Evolutionary conservation across 345 rosid species (phyloP), one percentile per base, ranked within the genome.

Genomic region (Populus alba): DNA sequence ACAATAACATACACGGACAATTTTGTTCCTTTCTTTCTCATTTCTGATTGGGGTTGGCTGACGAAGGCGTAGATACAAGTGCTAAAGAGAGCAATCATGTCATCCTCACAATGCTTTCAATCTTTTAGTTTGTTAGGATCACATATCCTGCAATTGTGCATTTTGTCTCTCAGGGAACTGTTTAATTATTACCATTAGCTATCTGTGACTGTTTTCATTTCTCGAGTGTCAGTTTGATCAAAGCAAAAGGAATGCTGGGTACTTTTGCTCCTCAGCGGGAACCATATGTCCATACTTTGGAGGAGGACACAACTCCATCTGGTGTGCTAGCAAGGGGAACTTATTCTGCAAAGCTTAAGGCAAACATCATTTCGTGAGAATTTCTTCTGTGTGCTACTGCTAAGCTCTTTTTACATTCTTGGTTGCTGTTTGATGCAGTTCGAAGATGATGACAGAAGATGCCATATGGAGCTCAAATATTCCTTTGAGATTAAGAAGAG

Each of bases 171-270:
- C n/a, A 23, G 23, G 11, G 12, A 5, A 22, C 22, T 10, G 22
- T 22, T 22, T 22, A 4, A 22, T 35, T 68, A 23, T 77, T 4
- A 27, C 5, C 0, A 57, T 61, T 57, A 25, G 33, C 16, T 13
- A 43, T 6, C 16, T 45, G 10, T 49, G 37, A 41, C 23, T 27
- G 25, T 68, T 62, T 68, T 23, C 63, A 25, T 70, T 3, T 47
- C 33, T 47, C 71, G 81, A 20, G 35, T 62, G 29, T 65, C 79
- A 89, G 90, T 87, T 87, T 81, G 89, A 89, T 78, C 87, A 80
- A 78, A 87, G 76, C 85, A 86, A 84, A 84, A 75, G 92, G 89
- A 77, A 89, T 89, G 92, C 38, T 89, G 86, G 92, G 92, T 49
- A 89, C 90, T 63, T 89, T 87, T 80, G 92, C 92, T 62, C 92